These are phyloP conservation scores for Hemisphaericaspora lyxosophila DNA, from an alignment of 1,139 yeast genomes.

Conservation along the genomic window DNA sequence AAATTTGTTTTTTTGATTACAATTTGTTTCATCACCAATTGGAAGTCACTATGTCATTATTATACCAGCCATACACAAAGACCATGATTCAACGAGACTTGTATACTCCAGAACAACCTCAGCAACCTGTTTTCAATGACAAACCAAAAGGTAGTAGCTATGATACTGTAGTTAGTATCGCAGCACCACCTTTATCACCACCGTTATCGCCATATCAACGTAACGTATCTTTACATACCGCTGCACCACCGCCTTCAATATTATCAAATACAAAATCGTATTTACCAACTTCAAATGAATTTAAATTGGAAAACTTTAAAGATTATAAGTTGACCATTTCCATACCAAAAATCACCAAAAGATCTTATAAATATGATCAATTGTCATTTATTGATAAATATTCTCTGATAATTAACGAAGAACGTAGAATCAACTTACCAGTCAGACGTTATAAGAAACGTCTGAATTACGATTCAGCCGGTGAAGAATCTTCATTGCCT, in stretches of 20 bases:
- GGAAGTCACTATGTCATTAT: constrained; percentile 24
- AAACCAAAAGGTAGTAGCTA: not conserved
- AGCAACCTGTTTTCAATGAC: not conserved
- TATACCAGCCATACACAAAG: constrained; percentile 32
- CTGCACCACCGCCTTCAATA: constrained; percentile 42
- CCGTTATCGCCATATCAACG: constrained; percentile 64
- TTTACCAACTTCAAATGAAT: constrained; percentile 26
- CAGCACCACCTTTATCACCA: constrained; percentile 48
- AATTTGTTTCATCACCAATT: not conserved
- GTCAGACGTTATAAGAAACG: constrained; percentile 31
- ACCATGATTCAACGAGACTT: constrained; percentile 27
- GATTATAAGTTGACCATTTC: constrained; percentile 49
- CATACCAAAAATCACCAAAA: constrained; percentile 50
- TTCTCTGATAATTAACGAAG: constrained; percentile 14
- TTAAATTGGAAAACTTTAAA: constrained; percentile 49
- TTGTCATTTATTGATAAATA: constrained; percentile 53
- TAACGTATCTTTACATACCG: constrained; percentile 11
- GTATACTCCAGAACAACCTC: constrained; percentile 29
- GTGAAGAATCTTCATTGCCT: constrained; percentile 21
- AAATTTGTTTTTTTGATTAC: not conserved
- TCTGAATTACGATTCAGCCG: constrained; percentile 20
- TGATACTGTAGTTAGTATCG: not conserved
- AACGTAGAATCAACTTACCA: constrained; percentile 15
- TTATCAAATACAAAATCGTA: constrained; percentile 43
- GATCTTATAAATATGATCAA: constrained; percentile 47